Evolutionary conservation across 106 monocot genomes (phyloP).

Genomic region (Triglochin maritima): DNA sequence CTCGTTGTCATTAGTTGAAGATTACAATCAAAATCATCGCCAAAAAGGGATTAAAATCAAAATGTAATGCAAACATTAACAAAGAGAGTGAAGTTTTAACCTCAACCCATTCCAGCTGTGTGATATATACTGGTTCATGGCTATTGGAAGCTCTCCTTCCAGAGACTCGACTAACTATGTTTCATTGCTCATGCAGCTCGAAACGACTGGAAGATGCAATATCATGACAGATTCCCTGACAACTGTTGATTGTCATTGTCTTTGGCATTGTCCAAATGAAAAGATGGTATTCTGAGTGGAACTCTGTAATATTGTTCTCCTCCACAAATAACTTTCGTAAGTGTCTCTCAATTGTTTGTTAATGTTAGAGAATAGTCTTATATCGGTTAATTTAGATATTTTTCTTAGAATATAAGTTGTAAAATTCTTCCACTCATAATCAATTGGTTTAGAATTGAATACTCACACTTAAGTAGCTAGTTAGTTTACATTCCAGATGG

Average conservation of each 20-base stretch:
- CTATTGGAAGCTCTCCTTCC: constrained; percentile 2
- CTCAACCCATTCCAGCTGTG: not conserved
- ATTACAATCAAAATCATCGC: too few relatives aligned
- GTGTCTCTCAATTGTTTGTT: not conserved
- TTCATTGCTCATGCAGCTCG: not conserved
- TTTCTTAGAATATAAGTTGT: too few relatives aligned
- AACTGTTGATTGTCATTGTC: not conserved
- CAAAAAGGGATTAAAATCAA: not conserved
- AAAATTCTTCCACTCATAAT: too few relatives aligned
- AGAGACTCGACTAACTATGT: not conserved
- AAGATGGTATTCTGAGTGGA: too few relatives aligned
- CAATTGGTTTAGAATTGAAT: too few relatives aligned
- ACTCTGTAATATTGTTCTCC: too few relatives aligned
- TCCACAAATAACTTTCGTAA: not conserved
- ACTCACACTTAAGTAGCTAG: too few relatives aligned
- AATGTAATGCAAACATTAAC: not conserved
- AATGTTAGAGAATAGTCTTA: too few relatives aligned
- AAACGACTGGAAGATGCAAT: constrained; percentile 2
- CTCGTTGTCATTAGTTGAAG: too few relatives aligned
- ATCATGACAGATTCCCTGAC: not conserved
- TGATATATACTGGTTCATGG: not conserved
- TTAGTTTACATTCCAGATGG: not conserved
- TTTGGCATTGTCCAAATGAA: not conserved
- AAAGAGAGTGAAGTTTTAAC: not conserved
- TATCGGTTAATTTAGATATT: too few relatives aligned